Percentiles rank a stretch among this genome's conserved stretches.
Conservation (phyloP, 345 rosid species). For the Eucalyptus fibrosa region DNA sequence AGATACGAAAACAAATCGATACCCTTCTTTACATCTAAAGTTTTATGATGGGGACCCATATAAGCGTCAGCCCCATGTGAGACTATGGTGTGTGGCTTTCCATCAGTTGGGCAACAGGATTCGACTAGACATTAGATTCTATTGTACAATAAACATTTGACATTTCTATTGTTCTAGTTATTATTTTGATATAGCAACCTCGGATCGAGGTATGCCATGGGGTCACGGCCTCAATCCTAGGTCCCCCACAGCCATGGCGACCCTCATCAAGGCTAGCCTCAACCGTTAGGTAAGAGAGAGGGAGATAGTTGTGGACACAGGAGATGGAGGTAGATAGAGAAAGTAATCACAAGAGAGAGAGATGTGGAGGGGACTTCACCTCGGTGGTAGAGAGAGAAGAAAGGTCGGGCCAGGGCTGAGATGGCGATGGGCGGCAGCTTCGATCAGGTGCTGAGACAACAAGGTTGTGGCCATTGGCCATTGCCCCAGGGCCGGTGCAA, state of each 20-base stretch:
- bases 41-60: background rate
- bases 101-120: background rate
- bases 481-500: too few relatives aligned
- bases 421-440: background rate
- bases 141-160: background rate
- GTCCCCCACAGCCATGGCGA: background rate
- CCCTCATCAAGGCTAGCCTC: background rate
- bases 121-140: background rate
- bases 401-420: background rate
- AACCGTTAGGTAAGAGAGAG: background rate
- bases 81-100: background rate
- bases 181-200: accelerated
- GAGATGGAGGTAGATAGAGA: background rate
- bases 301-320: background rate
- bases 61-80: background rate
- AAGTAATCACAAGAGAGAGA: background rate
- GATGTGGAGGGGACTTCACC: background rate
- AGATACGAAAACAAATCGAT: background rate
- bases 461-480: background rate
- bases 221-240: background rate
- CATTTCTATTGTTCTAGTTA: background rate
- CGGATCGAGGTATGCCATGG: background rate
- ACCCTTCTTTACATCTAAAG: background rate
- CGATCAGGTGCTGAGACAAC: background rate
- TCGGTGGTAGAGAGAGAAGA: background rate